Evolutionary conservation across 2,329 filamentous ascomycete species (phyloP).

Genomic region (Neurospora sp.): DNA sequence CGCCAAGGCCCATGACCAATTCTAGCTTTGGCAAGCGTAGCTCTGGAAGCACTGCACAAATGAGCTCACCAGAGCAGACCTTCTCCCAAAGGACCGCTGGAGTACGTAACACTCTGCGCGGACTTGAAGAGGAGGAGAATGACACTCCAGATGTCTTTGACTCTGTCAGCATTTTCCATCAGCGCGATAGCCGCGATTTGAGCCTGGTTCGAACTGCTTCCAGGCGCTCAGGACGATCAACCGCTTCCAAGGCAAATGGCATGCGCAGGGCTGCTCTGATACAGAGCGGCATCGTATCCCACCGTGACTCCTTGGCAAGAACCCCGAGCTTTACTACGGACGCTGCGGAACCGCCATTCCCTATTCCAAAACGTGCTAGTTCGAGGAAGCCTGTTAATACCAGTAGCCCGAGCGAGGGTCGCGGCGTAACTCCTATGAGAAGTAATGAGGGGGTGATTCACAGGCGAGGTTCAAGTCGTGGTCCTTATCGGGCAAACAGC

Average conservation of each 20-base stretch:
- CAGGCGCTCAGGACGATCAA: slow-evolving; percentile 17
- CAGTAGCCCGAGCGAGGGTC: slow-evolving; percentile 61
- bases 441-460: slow-evolving; percentile 44
- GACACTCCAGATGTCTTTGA: slow-evolving; percentile 8
- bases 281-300: slow-evolving; percentile 64
- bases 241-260: slow-evolving; percentile 41
- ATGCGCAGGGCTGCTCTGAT: slow-evolving; percentile 76
- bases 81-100: slow-evolving; percentile 22
- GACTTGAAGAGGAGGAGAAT: slow-evolving; percentile 6
- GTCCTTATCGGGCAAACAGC: slow-evolving; percentile 47
- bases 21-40: slow-evolving; percentile 32
- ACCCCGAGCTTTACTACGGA: slow-evolving; percentile 57
- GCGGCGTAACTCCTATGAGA: slow-evolving; percentile 60
- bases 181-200: slow-evolving; percentile 16
- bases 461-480: slow-evolving; percentile 38
- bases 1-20: slow-evolving; percentile 43
- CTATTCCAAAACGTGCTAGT: slow-evolving; percentile 81
- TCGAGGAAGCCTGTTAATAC: slow-evolving; percentile 63
- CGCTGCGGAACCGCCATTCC: slow-evolving; percentile 65
- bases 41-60: slow-evolving; percentile 24
- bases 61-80: slow-evolving; percentile 33
- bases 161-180: slow-evolving; percentile 9
- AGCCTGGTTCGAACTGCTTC: slow-evolving; percentile 12
- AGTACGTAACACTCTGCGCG: slow-evolving; percentile 14
- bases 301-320: slow-evolving; percentile 44